Conservation (phyloP, 805 yeast genomes). For the Nakazawaea ernobii region DNA sequence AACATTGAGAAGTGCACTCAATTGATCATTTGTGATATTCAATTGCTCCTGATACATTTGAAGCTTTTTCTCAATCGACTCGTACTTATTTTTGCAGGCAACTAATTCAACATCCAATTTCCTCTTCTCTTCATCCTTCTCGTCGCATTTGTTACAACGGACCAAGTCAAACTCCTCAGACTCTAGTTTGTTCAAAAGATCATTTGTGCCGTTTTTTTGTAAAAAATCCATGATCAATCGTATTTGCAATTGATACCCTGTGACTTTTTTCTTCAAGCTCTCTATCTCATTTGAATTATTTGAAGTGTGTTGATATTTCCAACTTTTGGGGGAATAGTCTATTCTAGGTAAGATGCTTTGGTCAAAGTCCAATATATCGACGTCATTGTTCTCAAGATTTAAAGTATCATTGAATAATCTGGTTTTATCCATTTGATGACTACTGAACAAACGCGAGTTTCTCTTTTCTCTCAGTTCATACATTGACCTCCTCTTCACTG, state of each 20-base stretch:
- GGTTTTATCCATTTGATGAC: slow-evolving; percentile 6
- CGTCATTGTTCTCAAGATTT: slow-evolving; percentile 3
- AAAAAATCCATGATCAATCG: slow-evolving; percentile 25
- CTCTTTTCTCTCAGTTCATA: slow-evolving; percentile 15
- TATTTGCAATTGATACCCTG: slow-evolving; percentile 28
- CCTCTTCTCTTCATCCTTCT: slow-evolving; percentile 3
- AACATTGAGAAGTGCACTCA: background rate
- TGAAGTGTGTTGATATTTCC: background rate
- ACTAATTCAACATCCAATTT: slow-evolving; percentile 1
- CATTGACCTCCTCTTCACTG: background rate
- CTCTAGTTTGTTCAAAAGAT: slow-evolving; percentile 8
- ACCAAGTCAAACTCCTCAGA: background rate
- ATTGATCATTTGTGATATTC: background rate
- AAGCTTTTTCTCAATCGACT: background rate
- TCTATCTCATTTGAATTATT: slow-evolving; percentile 17
- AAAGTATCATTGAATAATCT: background rate
- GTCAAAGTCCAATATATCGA: slow-evolving; percentile 10
- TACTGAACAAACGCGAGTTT: slow-evolving; percentile 15
- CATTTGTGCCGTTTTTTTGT: slow-evolving; percentile 14
- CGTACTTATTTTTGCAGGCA: background rate
- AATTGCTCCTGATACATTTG: background rate
- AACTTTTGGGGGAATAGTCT: slow-evolving; percentile 12
- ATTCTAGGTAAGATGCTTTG: slow-evolving; percentile 14
- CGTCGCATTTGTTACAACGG: slow-evolving; percentile 6
- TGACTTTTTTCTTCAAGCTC: slow-evolving; percentile 23